Conservation (phyloP, 129 eudicot genomes). For the Arctium minus region DNA sequence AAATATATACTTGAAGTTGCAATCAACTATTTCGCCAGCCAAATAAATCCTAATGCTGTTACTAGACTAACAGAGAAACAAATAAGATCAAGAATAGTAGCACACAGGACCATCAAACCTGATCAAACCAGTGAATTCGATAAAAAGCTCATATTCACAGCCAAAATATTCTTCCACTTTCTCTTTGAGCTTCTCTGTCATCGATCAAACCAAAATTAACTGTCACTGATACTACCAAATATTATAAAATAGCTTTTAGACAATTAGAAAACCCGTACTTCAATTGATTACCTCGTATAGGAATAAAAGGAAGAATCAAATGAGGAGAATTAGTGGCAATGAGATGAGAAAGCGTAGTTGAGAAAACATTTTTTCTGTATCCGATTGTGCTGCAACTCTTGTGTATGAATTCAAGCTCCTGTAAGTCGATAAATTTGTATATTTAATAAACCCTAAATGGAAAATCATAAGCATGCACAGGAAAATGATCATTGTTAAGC, state of each 20-base stretch:
- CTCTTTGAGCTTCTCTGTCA: conserved; percentile 76
- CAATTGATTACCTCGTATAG: conserved; percentile 54
- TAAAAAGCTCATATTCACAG: conserved; percentile 70
- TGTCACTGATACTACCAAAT: background rate
- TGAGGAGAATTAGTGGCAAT: conserved; percentile 85
- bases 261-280: background rate
- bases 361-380: conserved; percentile 80
- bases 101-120: conserved; percentile 35
- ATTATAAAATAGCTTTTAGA: background rate
- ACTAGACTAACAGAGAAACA: background rate
- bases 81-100: conserved; percentile 1
- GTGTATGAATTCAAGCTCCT: conserved; percentile 94
- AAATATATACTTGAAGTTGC: background rate
- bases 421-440: background rate
- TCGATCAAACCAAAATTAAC: background rate
- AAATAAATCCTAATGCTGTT: background rate
- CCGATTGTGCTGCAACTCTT: conserved; percentile 87
- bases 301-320: conserved; percentile 71
- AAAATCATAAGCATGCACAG: background rate
- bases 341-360: conserved; percentile 94
- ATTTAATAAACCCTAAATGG: background rate
- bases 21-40: background rate
- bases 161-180: conserved; percentile 79
- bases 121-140: conserved; percentile 94
- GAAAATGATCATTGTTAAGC: background rate